Conservation (phyloP, 352 stramenopile genomes). For the Phytophthora europaea region DNA sequence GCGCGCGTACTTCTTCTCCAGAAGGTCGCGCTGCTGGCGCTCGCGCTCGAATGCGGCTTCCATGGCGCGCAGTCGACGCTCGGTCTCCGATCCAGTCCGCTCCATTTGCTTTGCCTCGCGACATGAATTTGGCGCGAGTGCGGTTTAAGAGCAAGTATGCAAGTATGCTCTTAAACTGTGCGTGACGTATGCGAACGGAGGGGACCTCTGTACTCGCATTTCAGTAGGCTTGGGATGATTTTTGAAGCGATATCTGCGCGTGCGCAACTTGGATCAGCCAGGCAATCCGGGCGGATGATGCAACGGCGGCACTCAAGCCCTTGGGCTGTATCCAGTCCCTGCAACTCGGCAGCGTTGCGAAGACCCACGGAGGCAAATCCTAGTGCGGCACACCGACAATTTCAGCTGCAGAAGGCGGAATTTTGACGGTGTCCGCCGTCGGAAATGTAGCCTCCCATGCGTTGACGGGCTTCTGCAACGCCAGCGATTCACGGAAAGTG, state of each 20-base stretch:
- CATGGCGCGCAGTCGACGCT: constrained; percentile 50
- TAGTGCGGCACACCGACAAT: background rate
- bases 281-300: background rate
- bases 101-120: constrained; percentile 12
- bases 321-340: background rate
- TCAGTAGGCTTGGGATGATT: background rate
- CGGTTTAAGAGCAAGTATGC: background rate
- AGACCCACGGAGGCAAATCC: background rate
- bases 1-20: constrained; percentile 78
- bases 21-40: constrained; percentile 54
- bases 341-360: background rate
- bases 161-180: background rate
- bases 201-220: no score
- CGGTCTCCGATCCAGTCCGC: constrained; percentile 21
- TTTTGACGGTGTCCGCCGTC: background rate
- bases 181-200: no score
- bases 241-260: background rate
- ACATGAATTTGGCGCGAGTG: background rate
- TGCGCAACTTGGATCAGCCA: background rate
- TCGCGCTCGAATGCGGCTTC: constrained; percentile 60
- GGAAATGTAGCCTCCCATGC: background rate
- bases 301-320: background rate
- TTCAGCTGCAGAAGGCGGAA: background rate
- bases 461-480: constrained; percentile 3
- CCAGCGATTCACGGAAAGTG: background rate